Evolutionary conservation across 164 flowering plant species (phyloP), one percentile per base, ranked within the genome.

Genomic region (Paratinospora sagittata): DNA sequence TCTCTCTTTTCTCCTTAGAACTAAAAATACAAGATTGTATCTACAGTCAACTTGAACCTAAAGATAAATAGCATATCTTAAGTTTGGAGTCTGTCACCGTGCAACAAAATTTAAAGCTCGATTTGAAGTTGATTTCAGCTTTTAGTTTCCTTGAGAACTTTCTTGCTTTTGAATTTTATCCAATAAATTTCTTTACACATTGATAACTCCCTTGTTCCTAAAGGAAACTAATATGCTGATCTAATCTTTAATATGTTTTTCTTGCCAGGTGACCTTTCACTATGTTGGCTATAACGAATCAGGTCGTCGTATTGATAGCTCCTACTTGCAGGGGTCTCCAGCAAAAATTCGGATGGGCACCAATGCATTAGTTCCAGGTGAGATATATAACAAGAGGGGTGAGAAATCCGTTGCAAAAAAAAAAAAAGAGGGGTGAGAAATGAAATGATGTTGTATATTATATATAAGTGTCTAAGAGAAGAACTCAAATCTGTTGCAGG

Each of bases 291-390:
- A 87, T 66, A 95, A 95, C 79, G 99, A 95, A 81, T 92, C 97
- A 3, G 99, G 97, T 10, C 89, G 97, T 19, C 97, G 97, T 23
- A 95, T 92, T 78, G 99, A 95, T 82, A 95, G 97, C 82, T 88
- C 90, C 66, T 92, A 92, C 79, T 73, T 84, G 34, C 94, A 92
- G 76, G 97, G 97, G 27, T 52, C 93, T 73, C 97, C 97, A 71
- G 97, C 99, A 71, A 90, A 81, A 78, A 85, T 95, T 66, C 88
- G 96, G 27, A 57, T 95, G 81, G 98, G 96, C 41, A 89, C 90
- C 69, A 92, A 90, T 41, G 92, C 88, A 65, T 75, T 95, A 70
- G 93, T 95, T 80, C 97, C 97, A 87, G 98, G 97, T 92, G 39
- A 76, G 57, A 63, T 34, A 68, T 17, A 55, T 27, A 49, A 1